These are phyloP conservation scores for Hymenochaete sp. DNA, from an alignment of 1,284 basidiomycete species.

Conservation along the genomic window DNA sequence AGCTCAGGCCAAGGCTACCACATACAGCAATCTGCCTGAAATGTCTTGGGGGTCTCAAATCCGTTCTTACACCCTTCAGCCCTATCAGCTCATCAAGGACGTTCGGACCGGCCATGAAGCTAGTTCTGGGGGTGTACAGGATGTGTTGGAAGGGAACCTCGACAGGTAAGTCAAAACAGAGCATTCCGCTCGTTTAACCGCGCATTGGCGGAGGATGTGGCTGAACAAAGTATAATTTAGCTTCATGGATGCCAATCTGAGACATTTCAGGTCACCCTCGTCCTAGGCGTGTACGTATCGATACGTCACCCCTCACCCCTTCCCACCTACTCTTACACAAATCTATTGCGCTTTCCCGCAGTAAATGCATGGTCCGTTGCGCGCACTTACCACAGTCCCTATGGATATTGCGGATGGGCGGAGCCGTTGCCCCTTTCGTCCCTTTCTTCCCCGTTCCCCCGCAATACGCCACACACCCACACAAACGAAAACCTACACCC, in stretches of 20 bases:
- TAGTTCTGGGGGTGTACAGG: slow-evolving; percentile 12
- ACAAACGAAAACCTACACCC: no score
- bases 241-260: slow-evolving; percentile 15
- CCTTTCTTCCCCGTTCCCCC: no score
- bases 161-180: slow-evolving; percentile 9
- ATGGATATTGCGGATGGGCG: no score
- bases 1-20: slow-evolving; percentile 9
- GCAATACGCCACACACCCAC: no score
- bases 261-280: slow-evolving; percentile 11
- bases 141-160: slow-evolving; percentile 14
- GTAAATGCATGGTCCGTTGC: no score
- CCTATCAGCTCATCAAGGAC: slow-evolving; percentile 18
- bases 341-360: no score
- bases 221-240: no score
- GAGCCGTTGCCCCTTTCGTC: no score
- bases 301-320: no score
- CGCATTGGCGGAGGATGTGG: background rate
- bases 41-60: slow-evolving; percentile 18
- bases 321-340: no score
- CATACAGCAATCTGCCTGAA: slow-evolving; percentile 16
- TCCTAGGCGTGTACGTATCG: no score
- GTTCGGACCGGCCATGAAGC: slow-evolving; percentile 14
- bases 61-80: slow-evolving; percentile 15
- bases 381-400: no score
- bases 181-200: background rate